Percentiles rank a stretch among this genome's conserved stretches.
These are phyloP conservation scores for Mycena filopes DNA, from an alignment of 768 basidiomycete species.

Conservation along the genomic window DNA sequence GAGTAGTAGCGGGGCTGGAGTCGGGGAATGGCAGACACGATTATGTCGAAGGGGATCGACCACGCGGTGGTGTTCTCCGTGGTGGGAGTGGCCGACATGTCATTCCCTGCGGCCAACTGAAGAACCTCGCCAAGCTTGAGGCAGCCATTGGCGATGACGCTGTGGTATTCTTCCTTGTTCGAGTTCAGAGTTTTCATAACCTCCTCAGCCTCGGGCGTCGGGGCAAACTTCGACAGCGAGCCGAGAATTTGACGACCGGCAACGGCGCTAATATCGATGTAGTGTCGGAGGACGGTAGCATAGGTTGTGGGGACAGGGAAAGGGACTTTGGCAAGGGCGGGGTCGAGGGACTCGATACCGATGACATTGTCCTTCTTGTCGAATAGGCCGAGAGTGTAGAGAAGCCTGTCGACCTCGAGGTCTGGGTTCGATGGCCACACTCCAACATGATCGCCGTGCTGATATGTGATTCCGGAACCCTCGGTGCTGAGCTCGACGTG, in stretches of 20 bases:
- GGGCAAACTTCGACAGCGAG: slow-evolving; percentile 87
- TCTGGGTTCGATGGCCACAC: slow-evolving; percentile 98
- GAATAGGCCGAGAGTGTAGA: slow-evolving; percentile 85
- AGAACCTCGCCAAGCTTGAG: slow-evolving; percentile 94
- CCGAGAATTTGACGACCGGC: slow-evolving; percentile 95
- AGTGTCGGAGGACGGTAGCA: slow-evolving; percentile 91
- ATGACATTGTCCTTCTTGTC: slow-evolving; percentile 87
- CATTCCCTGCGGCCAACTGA: slow-evolving; percentile 88
- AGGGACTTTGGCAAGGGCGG: slow-evolving; percentile 96
- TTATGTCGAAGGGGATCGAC: slow-evolving; percentile 96
- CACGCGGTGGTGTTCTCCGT: slow-evolving; percentile 84
- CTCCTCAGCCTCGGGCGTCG: slow-evolving; percentile 78
- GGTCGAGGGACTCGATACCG: slow-evolving; percentile 96
- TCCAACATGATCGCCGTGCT: slow-evolving; percentile 98
- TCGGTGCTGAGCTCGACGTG: slow-evolving; percentile 95
- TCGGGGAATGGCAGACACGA: slow-evolving; percentile 92
- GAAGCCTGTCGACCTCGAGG: slow-evolving; percentile 88
- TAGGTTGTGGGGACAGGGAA: slow-evolving; percentile 99
- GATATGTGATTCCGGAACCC: slow-evolving; percentile 97
- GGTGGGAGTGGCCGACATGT: slow-evolving; percentile 65
- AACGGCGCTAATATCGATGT: slow-evolving; percentile 95
- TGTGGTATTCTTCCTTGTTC: slow-evolving; percentile 88
- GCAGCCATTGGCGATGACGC: slow-evolving; percentile 81
- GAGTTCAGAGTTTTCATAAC: slow-evolving; percentile 81
- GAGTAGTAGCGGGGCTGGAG: slow-evolving; percentile 98